These are phyloP conservation scores for Alternaria longipes DNA, from an alignment of 2,329 filamentous ascomycete genomes.

Conservation along the genomic window DNA sequence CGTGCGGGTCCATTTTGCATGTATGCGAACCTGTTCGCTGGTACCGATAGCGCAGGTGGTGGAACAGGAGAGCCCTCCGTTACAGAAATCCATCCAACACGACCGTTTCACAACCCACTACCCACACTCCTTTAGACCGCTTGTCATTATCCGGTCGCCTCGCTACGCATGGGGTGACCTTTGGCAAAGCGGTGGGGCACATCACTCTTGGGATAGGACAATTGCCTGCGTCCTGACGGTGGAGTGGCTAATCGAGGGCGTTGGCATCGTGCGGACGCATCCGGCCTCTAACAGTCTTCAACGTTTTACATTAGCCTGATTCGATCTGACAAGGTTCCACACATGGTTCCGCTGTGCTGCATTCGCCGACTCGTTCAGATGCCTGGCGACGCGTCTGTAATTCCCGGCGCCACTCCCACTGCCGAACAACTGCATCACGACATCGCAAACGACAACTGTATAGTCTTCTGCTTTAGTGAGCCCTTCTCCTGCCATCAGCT, in stretches of 20 bases:
- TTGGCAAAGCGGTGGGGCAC: background rate
- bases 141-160: constrained; percentile 10
- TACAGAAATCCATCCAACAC: constrained; percentile 20
- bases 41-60: constrained; percentile 28
- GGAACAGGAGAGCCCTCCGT: constrained; percentile 33
- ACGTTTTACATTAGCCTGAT: constrained; percentile 50
- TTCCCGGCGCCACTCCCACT: constrained; percentile 25
- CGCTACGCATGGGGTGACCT: constrained; percentile 1
- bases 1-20: constrained; percentile 23
- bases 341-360: constrained; percentile 20
- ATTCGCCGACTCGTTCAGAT: constrained; percentile 21
- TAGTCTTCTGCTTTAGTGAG: constrained; percentile 10
- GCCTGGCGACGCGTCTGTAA: constrained; percentile 22
- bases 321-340: constrained; percentile 45
- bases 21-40: constrained; percentile 35
- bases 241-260: constrained; percentile 10
- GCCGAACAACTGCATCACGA: constrained; percentile 27
- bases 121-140: constrained; percentile 3
- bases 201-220: background rate
- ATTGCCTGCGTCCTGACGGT: constrained; percentile 8
- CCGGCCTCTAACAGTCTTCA: constrained; percentile 42
- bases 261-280: constrained; percentile 36
- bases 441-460: constrained; percentile 15
- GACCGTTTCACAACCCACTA: constrained; percentile 21
- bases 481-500: constrained; percentile 17